Evolutionary conservation across 2,329 filamentous ascomycete species (phyloP), one percentile per base, ranked within the genome.

Genomic region (Apiospora hydei): DNA sequence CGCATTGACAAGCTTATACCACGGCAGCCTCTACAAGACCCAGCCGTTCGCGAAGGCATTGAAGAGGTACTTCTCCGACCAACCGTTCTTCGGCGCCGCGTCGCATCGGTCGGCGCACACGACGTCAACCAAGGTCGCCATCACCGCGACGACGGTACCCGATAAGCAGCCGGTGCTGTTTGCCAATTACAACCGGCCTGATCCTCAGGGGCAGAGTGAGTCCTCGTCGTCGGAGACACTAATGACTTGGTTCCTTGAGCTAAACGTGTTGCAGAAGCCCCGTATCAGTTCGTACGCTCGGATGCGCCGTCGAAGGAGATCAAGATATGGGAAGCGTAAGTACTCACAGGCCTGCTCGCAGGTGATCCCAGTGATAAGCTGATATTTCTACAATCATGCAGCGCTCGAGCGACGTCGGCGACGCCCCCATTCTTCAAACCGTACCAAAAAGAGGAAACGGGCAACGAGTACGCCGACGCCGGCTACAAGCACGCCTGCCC

Each of bases 301-400:
- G 77, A 80, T 70, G 68, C 74, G 8, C 78, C 78, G 14, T 70
- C 72, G 18, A 78, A 76, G 51, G 79, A 81, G 66, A 78, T 80
- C 64, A 74, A 75, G 11, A 77, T 76, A 13, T 81, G 79, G 78
- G 79, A 81, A 77, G 79, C 77, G 79, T 80, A 57, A 78, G 78
- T 75, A 6, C 64, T 49, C 18, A 6, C 18, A 34, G n/a, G n/a
- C n/a, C 30, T 21, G 5, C 11, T 57, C 0, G 13, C 18, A 21
- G n/a, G 47, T 8, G 8, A 2, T 7, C 16, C 6, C 13, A n/a
- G 3, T 3, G 21, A 13, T 11, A 13, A 30, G 11, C 57, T 64
- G 18, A 64, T n/a, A n/a, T n/a, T n/a, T n/a, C n/a, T n/a, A n/a
- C n/a, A n/a, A n/a, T n/a, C n/a, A n/a, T n/a, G n/a, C n/a, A 80